Evolutionary conservation across 2,329 filamentous ascomycete genomes (phyloP).

Genomic region (Colletotrichum horii): DNA sequence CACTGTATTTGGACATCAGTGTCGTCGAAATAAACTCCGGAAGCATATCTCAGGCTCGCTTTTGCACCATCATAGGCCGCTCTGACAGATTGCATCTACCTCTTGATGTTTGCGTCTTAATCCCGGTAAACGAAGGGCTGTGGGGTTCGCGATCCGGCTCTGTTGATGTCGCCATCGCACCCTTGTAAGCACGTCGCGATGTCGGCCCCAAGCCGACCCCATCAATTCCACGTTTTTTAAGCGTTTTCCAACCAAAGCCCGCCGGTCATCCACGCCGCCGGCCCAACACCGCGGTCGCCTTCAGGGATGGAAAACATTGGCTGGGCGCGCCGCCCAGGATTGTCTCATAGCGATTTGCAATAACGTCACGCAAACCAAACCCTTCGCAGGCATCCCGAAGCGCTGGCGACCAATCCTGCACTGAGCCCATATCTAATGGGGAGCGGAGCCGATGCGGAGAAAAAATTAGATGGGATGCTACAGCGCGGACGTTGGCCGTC

Average conservation of each 20-base stretch:
- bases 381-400: neutral
- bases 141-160: neutral
- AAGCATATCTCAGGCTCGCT: fast-evolving
- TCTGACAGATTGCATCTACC: neutral
- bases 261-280: neutral
- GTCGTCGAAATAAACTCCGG: neutral
- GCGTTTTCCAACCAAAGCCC: neutral
- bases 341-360: neutral
- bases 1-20: neutral
- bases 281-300: neutral
- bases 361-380: slow-evolving; percentile 5
- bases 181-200: slow-evolving; percentile 16
- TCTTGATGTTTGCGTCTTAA: neutral
- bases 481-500: neutral
- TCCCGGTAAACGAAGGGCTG: neutral
- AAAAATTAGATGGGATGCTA: neutral
- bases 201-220: neutral
- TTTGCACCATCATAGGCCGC: neutral
- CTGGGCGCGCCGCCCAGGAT: neutral
- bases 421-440: neutral
- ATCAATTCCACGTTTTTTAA: neutral
- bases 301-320: neutral
- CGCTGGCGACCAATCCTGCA: neutral
- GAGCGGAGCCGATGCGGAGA: neutral
- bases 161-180: slow-evolving; percentile 15